Conservation (phyloP, 257 asterid genomes). For the Marsdenia floribunda region DNA sequence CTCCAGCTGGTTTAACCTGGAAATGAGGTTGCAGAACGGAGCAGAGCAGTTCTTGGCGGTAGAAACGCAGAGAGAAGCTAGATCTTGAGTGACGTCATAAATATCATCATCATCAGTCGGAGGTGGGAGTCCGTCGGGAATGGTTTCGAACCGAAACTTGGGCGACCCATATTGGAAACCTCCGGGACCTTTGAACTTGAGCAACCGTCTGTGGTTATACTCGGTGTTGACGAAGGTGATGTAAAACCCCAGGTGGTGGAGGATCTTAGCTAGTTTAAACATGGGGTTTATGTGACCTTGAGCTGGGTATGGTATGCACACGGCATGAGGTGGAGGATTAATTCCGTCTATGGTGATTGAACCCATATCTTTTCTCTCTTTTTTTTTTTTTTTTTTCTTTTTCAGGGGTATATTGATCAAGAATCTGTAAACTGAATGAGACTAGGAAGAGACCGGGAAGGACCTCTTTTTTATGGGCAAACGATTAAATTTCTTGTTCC, state of each 20-base stretch:
- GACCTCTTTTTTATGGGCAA: too few relatives aligned
- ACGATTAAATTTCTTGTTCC: too few relatives aligned
- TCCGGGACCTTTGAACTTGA: too few relatives aligned
- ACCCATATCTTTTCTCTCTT: constrained; percentile 7
- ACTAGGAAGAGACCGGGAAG: too few relatives aligned
- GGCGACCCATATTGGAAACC: too few relatives aligned
- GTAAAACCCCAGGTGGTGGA: too few relatives aligned
- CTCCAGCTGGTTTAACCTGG: constrained; percentile 29
- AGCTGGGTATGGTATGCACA: constrained; percentile 22
- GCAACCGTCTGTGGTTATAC: too few relatives aligned
- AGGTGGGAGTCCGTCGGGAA: constrained; percentile 29
- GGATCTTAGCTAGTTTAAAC: too few relatives aligned
- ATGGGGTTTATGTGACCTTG: constrained; percentile 30
- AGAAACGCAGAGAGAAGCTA: constrained; percentile 36
- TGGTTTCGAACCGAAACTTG: constrained; percentile 9
- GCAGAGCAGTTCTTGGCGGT: constrained; percentile 36
- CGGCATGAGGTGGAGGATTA: constrained; percentile 13
- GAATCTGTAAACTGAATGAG: too few relatives aligned
- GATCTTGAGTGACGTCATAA: constrained; percentile 21
- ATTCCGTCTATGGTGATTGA: background rate
- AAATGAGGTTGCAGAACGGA: constrained; percentile 41
- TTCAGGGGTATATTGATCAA: too few relatives aligned
- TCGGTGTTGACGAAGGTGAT: too few relatives aligned
- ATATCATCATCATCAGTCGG: constrained; percentile 25
- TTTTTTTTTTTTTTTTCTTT: too few relatives aligned